phyloP scores from a whole-genome alignment of 1,284 basidiomycete species.

The Puccinia hordei region DNA sequence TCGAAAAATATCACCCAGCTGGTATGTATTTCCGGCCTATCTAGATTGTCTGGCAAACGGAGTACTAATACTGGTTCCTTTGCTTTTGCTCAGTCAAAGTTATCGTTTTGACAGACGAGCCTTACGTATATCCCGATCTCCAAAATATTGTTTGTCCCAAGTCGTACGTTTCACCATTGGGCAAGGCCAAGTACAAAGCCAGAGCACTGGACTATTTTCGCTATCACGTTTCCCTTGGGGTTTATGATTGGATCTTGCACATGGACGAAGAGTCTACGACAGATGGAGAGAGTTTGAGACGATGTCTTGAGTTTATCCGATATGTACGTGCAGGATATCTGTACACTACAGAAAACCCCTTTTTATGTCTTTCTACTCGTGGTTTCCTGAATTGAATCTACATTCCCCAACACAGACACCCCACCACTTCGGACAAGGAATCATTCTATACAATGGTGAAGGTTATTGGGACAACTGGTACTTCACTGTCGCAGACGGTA shows the following conservation, averaged over 20 bases:
- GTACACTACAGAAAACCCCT: constrained; percentile 41
- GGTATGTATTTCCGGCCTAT: constrained; percentile 6
- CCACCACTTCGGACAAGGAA: constrained; percentile 62
- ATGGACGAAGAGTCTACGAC: constrained; percentile 62
- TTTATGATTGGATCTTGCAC: constrained; percentile 61
- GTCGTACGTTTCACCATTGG: constrained; percentile 60
- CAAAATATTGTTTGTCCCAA: constrained; percentile 62
- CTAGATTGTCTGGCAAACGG: not conserved
- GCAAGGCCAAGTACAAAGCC: constrained; percentile 62
- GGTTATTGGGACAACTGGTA: constrained; percentile 62
- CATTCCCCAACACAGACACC: constrained; percentile 55
- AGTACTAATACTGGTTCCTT: not conserved
- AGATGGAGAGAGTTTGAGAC: constrained; percentile 60
- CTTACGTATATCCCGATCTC: constrained; percentile 61
- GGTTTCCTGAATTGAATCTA: not conserved
- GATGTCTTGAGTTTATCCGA: constrained; percentile 61
- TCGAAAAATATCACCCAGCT: constrained; percentile 61
- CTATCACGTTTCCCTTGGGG: constrained; percentile 60
- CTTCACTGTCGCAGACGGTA: constrained; percentile 61
- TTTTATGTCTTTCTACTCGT: constrained; percentile 48
- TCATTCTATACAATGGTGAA: constrained; percentile 62
- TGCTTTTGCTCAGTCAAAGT: constrained; percentile 55
- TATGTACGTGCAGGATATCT: constrained; percentile 51
- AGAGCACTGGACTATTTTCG: constrained; percentile 62
- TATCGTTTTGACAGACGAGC: constrained; percentile 61